Conservation (phyloP, 208 protist species). For the Trypanosoma theileri region DNA sequence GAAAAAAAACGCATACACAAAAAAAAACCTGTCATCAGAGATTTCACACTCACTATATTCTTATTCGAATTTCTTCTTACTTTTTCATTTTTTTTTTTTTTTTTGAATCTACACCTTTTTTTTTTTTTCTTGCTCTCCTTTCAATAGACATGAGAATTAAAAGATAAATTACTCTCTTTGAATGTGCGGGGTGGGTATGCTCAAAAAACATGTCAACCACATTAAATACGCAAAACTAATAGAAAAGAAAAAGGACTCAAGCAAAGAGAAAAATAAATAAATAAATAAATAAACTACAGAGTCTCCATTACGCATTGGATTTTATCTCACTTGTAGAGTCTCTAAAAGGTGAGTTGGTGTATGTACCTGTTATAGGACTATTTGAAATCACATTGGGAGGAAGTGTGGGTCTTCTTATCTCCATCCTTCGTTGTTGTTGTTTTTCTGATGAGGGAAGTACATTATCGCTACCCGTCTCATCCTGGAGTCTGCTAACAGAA, state of each 20-base stretch:
- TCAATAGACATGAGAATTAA: neutral
- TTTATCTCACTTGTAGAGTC: neutral
- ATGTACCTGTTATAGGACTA: neutral
- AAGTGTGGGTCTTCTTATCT: constrained; percentile 1
- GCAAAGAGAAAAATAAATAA: constrained; percentile 1
- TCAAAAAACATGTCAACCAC: no score
- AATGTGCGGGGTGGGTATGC: neutral
- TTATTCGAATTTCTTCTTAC: neutral
- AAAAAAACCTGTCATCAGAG: no score
- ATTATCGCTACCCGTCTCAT: constrained; percentile 11
- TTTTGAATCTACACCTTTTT: neutral
- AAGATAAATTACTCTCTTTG: neutral
- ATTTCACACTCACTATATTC: no score
- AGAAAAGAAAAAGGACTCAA: neutral
- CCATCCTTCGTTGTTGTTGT: neutral
- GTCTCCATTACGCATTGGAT: neutral
- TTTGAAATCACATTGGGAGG: neutral
- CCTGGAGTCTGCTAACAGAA: neutral
- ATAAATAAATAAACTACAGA: neutral
- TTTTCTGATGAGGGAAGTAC: neutral
- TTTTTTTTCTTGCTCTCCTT: neutral
- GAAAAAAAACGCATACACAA: no score
- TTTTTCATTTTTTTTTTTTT: neutral
- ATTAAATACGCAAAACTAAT: no score
- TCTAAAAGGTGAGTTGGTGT: neutral